phyloP scores from a whole-genome alignment of 768 basidiomycete species.

The Kwoniella dendrophila region DNA sequence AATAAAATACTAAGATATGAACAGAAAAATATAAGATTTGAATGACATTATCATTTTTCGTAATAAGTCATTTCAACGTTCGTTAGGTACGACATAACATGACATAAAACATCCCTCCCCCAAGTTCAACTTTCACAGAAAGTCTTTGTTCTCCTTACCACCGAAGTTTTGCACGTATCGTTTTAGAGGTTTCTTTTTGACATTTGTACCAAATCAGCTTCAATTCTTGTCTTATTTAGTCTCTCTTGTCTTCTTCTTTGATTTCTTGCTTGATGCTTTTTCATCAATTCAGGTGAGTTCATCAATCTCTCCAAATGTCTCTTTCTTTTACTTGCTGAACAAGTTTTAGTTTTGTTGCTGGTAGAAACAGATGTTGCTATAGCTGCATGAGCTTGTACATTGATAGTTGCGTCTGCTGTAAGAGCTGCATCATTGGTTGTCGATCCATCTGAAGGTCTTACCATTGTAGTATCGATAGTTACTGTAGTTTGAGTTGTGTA shows the following conservation, averaged over 20 bases:
- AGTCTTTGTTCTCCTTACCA: no score
- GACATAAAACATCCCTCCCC: no score
- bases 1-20: no score
- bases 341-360: background rate
- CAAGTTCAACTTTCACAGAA: no score
- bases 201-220: background rate
- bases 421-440: background rate
- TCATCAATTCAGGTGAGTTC: slow-evolving; percentile 11
- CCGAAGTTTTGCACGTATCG: no score
- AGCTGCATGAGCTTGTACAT: slow-evolving; percentile 4
- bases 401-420: background rate
- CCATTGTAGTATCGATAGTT: slow-evolving; percentile 12
- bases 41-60: no score
- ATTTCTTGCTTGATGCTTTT: slow-evolving; percentile 7
- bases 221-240: slow-evolving; percentile 11
- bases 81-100: no score
- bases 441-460: background rate
- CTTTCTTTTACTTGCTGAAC: slow-evolving; percentile 1
- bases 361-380: background rate
- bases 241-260: slow-evolving; percentile 19
- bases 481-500: slow-evolving; percentile 14
- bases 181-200: no score
- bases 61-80: no score
- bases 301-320: slow-evolving; percentile 12
- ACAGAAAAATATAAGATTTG: no score